phyloP scores from a whole-genome alignment of 192 early-diverging fungal genomes.

The Allomyces macrogynus region DNA sequence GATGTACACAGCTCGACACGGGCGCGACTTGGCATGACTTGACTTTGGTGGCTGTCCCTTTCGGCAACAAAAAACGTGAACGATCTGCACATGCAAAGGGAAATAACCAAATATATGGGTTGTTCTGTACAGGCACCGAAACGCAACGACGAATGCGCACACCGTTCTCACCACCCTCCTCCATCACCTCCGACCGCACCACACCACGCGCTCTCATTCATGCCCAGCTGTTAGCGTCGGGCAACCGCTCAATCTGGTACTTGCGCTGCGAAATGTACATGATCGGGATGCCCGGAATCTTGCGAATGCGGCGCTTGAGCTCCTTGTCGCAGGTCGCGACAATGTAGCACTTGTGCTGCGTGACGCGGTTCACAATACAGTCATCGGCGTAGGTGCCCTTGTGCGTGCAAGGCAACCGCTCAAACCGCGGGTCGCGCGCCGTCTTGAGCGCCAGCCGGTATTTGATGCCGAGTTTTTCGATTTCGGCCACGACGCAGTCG shows the following conservation, averaged over 20 bases:
- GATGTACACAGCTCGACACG: too few relatives aligned
- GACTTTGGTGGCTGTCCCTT: too few relatives aligned
- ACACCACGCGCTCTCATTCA: not conserved
- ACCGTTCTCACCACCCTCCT: too few relatives aligned
- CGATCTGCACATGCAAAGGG: too few relatives aligned
- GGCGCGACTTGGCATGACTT: too few relatives aligned
- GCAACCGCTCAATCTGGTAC: conserved; percentile 83
- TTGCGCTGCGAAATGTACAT: conserved; percentile 85
- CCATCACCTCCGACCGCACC: too few relatives aligned
- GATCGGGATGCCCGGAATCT: conserved; percentile 89
- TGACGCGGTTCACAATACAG: conserved; percentile 78
- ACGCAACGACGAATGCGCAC: too few relatives aligned
- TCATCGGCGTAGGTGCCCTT: conserved; percentile 99
- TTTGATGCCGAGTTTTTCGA: conserved; percentile 93
- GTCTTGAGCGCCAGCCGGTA: conserved; percentile 83
- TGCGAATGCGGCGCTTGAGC: conserved; percentile 82
- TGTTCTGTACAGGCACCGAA: too few relatives aligned
- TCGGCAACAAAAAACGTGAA: too few relatives aligned
- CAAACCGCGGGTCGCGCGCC: conserved; percentile 94
- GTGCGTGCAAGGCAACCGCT: conserved; percentile 84
- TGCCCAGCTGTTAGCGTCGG: conserved; percentile 32
- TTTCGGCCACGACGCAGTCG: conserved; percentile 95
- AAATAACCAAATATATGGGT: too few relatives aligned
- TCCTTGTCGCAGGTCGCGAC: conserved; percentile 97
- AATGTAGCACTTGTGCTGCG: conserved; percentile 91